These are phyloP conservation scores for Guillardia theta DNA, from an alignment of 78 protist genomes.

Conservation along the genomic window DNA sequence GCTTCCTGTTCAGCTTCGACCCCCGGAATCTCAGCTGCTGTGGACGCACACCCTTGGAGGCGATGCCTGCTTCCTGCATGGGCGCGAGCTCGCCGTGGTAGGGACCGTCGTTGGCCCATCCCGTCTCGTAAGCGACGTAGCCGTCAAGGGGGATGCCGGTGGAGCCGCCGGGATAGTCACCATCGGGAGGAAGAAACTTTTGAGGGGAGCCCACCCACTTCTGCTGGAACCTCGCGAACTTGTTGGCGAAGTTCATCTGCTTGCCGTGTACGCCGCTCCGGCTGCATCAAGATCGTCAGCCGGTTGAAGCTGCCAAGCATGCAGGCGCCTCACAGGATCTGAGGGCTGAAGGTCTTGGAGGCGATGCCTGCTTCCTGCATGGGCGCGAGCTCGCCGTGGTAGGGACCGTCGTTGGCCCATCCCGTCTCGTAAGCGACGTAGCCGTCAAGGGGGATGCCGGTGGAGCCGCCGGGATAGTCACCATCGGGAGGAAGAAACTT, in stretches of 20 bases:
- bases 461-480: neutral
- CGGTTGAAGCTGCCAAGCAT: too few relatives aligned
- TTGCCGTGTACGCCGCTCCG: too few relatives aligned
- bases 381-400: slow-evolving; percentile 19
- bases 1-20: too few relatives aligned
- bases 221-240: too few relatives aligned
- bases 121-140: slow-evolving; percentile 12
- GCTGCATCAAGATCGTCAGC: too few relatives aligned
- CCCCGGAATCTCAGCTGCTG: too few relatives aligned
- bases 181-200: slow-evolving; percentile 13
- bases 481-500: slow-evolving; percentile 14
- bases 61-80: slow-evolving; percentile 17
- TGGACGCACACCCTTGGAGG: too few relatives aligned
- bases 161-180: slow-evolving; percentile 14
- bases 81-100: slow-evolving; percentile 27
- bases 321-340: too few relatives aligned
- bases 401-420: neutral
- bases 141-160: slow-evolving; percentile 6
- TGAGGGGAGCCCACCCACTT: slow-evolving; percentile 8
- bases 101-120: slow-evolving; percentile 18
- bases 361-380: too few relatives aligned
- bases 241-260: too few relatives aligned
- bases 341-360: too few relatives aligned
- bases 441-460: slow-evolving; percentile 6
- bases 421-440: slow-evolving; percentile 29